phyloP scores from a whole-genome alignment of 1,284 basidiomycete species.

The Cryptococcus sp. region DNA sequence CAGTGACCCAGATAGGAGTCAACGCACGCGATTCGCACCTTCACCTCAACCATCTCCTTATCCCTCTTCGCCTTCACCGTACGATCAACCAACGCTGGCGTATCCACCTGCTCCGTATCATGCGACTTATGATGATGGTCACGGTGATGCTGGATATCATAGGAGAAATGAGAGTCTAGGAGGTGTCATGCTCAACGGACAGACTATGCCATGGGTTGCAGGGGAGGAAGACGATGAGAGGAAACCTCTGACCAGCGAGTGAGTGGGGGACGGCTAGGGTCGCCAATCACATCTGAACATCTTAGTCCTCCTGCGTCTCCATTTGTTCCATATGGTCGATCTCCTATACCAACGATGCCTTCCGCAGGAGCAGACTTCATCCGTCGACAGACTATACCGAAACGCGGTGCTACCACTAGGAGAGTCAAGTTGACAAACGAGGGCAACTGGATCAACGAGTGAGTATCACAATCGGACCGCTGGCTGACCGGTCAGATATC shows the following conservation, averaged over 20 bases:
- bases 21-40: constrained; percentile 2
- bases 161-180: constrained; percentile 4
- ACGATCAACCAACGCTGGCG: constrained; percentile 45
- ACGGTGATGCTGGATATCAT: constrained; percentile 16
- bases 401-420: constrained; percentile 76
- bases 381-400: constrained; percentile 74
- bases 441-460: constrained; percentile 86
- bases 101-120: constrained; percentile 13
- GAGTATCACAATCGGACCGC: constrained; percentile 3
- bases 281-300: background rate
- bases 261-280: background rate
- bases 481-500: constrained; percentile 46
- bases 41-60: background rate
- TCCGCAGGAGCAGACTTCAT: constrained; percentile 37
- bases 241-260: constrained; percentile 20
- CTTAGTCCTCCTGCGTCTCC: background rate
- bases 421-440: constrained; percentile 81
- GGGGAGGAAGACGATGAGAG: constrained; percentile 27
- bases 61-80: background rate
- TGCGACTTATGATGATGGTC: constrained; percentile 11
- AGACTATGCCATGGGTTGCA: constrained; percentile 24
- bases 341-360: constrained; percentile 5
- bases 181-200: constrained; percentile 24
- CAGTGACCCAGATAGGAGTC: background rate
- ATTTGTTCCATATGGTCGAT: constrained; percentile 4